phyloP scores from a whole-genome alignment of 208 protist genomes.

The Acanthamoeba quina region DNA sequence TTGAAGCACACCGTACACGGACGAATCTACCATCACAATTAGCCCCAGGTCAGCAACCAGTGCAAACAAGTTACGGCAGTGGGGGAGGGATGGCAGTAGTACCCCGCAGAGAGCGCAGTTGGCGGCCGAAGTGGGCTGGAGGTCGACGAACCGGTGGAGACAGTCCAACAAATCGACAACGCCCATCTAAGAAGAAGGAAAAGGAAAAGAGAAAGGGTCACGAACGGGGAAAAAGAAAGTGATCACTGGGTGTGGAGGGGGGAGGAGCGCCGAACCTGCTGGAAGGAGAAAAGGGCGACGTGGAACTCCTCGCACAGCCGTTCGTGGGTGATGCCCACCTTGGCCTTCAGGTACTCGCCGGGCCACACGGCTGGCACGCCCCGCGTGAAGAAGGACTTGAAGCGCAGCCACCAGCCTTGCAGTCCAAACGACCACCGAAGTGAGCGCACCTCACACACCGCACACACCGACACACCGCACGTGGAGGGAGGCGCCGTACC shows the following conservation, averaged over 20 bases:
- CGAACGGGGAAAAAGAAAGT: no score
- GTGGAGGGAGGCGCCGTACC: not conserved
- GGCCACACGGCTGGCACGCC: slow-evolving; percentile 5
- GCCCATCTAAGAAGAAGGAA: not conserved
- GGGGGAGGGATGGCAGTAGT: not conserved
- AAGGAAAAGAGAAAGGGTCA: not conserved
- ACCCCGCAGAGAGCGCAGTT: slow-evolving; percentile 18
- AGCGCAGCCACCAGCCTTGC: slow-evolving; percentile 14
- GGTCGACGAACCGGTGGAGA: not conserved
- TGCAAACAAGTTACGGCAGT: not conserved
- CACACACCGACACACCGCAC: not conserved
- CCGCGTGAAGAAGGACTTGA: slow-evolving; percentile 38
- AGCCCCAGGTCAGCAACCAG: not conserved
- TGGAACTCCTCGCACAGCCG: not conserved
- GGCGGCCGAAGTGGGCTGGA: not conserved
- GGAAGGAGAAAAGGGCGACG: slow-evolving; percentile 29
- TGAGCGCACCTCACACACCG: not conserved
- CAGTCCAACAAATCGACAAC: slow-evolving; percentile 6
- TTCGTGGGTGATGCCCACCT: slow-evolving; percentile 41
- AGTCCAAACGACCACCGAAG: not conserved
- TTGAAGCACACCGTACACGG: slow-evolving; percentile 41
- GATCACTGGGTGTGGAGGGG: no score
- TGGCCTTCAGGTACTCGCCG: slow-evolving; percentile 1
- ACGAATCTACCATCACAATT: not conserved
- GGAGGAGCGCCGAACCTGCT: not conserved